phyloP scores from a whole-genome alignment of 768 basidiomycete species.

The Panus rudis region DNA sequence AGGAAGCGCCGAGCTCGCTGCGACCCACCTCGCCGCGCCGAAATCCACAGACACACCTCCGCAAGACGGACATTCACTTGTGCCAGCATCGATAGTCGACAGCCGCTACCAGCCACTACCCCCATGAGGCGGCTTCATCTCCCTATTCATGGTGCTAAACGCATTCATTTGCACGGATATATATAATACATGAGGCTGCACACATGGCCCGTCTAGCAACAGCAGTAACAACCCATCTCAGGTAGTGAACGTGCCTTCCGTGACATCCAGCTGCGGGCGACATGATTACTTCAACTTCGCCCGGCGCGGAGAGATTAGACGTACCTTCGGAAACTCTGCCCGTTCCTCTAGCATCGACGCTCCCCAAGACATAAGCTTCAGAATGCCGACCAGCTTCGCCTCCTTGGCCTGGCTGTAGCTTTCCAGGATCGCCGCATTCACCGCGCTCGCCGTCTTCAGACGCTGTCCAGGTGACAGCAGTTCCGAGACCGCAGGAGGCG shows the following conservation, averaged over 20 bases:
- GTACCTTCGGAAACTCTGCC: constrained; percentile 74
- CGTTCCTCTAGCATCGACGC: constrained; percentile 72
- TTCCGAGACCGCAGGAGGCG: constrained; percentile 65
- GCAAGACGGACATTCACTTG: no score
- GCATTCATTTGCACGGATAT: no score
- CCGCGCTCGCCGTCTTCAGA: constrained; percentile 90
- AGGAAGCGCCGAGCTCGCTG: no score
- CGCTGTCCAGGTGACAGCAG: constrained; percentile 82
- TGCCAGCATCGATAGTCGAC: no score
- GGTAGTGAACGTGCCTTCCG: constrained; percentile 17
- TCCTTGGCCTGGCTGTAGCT: constrained; percentile 88
- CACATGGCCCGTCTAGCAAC: no score
- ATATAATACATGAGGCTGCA: no score
- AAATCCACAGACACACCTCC: no score
- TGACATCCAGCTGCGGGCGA: constrained; percentile 17
- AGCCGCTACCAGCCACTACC: no score
- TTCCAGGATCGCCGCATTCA: constrained; percentile 93
- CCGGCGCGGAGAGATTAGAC: constrained; percentile 20
- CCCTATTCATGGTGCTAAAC: no score
- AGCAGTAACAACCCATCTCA: neutral
- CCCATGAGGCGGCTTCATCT: no score
- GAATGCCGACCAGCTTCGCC: constrained; percentile 77
- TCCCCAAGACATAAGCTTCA: constrained; percentile 86
- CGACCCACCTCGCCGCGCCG: no score
- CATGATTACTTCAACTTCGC: neutral